These are phyloP conservation scores for Quercus robur DNA, from an alignment of 306 rosid species.

Conservation along the genomic window DNA sequence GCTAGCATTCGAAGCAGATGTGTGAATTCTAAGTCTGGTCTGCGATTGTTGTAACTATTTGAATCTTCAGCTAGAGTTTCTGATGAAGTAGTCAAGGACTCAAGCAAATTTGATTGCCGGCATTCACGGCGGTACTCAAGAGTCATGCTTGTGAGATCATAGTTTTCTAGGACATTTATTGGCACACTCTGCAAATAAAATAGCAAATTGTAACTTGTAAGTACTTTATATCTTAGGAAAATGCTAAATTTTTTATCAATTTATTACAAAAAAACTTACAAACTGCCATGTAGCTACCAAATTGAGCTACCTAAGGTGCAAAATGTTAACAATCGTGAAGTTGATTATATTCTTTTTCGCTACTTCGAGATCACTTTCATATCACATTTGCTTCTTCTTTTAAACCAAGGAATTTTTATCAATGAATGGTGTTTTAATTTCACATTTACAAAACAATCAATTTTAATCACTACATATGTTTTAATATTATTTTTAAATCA, in stretches of 20 bases:
- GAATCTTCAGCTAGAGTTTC: slow-evolving; percentile 30
- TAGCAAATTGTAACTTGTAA: background rate
- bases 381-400: background rate
- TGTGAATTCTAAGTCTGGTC: slow-evolving; percentile 52
- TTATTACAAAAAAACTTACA: background rate
- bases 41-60: slow-evolving; percentile 32
- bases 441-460: background rate
- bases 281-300: too few species aligned
- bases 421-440: background rate
- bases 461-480: background rate
- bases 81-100: slow-evolving; percentile 69
- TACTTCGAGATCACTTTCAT: too few species aligned
- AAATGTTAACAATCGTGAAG: too few species aligned
- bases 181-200: slow-evolving; percentile 73
- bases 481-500: too few species aligned
- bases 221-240: too few species aligned
- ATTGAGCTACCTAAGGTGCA: too few species aligned
- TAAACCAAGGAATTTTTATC: background rate
- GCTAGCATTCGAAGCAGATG: slow-evolving; percentile 81
- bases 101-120: slow-evolving; percentile 63
- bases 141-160: slow-evolving; percentile 66
- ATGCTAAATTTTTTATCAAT: background rate
- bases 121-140: slow-evolving; percentile 87
- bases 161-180: slow-evolving; percentile 53
- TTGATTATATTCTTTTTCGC: too few species aligned